phyloP scores from a whole-genome alignment of 2,329 filamentous ascomycete species.

The Gyromitra esculenta region DNA sequence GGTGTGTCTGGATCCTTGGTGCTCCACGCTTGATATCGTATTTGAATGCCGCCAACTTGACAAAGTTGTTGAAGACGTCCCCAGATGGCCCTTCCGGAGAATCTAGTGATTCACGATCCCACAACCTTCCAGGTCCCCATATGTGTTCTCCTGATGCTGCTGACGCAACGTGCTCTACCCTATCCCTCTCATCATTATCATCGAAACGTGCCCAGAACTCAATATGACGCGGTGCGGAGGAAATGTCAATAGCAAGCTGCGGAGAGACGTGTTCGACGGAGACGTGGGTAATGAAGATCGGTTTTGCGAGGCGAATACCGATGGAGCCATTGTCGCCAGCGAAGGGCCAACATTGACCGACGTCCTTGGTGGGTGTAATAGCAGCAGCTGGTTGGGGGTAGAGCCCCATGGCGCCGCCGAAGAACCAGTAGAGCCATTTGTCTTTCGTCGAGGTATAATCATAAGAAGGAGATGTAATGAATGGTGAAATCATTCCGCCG shows the following conservation, averaged over 20 bases:
- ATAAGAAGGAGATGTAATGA: slow-evolving; percentile 70
- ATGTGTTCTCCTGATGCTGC: slow-evolving; percentile 58
- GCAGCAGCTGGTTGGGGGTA: slow-evolving; percentile 66
- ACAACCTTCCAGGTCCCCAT: slow-evolving; percentile 22
- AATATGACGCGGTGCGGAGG: slow-evolving; percentile 72
- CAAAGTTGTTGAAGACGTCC: slow-evolving; percentile 61
- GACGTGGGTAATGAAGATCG: slow-evolving; percentile 73
- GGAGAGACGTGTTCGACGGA: slow-evolving; percentile 77
- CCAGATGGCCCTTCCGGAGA: slow-evolving; percentile 57
- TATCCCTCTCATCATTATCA: slow-evolving; percentile 60
- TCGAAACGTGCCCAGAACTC: slow-evolving; percentile 71
- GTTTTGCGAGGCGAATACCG: slow-evolving; percentile 69
- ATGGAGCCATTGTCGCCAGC: slow-evolving; percentile 70
- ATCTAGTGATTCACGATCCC: slow-evolving; percentile 39
- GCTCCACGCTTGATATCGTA: slow-evolving; percentile 64
- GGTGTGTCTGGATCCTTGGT: slow-evolving; percentile 65
- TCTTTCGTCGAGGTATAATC: slow-evolving; percentile 58
- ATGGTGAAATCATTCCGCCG: slow-evolving; percentile 72
- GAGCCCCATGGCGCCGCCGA: slow-evolving; percentile 51
- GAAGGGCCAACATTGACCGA: slow-evolving; percentile 89
- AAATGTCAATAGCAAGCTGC: slow-evolving; percentile 70
- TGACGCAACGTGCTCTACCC: slow-evolving; percentile 61
- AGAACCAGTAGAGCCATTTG: slow-evolving; percentile 40
- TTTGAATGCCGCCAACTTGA: slow-evolving; percentile 69
- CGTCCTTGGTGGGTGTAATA: slow-evolving; percentile 76